Evolutionary conservation across 257 asterid species (phyloP), one percentile per base, ranked within the genome.

Genomic region (Datura wrightii): DNA sequence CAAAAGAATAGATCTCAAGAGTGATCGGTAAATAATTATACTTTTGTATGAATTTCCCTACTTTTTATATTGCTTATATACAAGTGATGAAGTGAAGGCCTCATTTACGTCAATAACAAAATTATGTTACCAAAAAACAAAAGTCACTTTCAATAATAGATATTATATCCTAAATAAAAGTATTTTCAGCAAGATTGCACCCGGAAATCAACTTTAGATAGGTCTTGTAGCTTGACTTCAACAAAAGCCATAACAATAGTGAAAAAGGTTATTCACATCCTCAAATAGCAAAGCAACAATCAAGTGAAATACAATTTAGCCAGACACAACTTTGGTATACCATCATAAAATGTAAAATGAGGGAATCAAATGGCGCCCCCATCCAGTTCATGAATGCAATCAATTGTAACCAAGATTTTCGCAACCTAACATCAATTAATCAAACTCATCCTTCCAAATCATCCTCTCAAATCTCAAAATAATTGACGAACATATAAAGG

Each of bases 381-480:
- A 76, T 24, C 82, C 82, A 53, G 24, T 24, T 55, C 31, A 50
- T 46, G 31, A 50, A 74, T 24, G 55, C 59, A 74, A 74, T 48
- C 60, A 48, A 46, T 15, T 14, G 16, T 1, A 48, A 6, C 58
- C 39, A 19, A n/a, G 80, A 44, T 46, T 10, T 5, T 72, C 10
- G 14, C 58, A 70, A 41, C 55, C 2, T 14, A 72, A 2, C 2
- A 48, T 24, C 10, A 24, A 54, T 74, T 13, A 74, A 74, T 74
- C 81, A 74, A n/a, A 46, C 59, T 74, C 46, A 31, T 31, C 19
- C 80, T n/a, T 46, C 72, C 55, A 70, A 42, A 18, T 42, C 36
- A 42, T 42, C 54, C 79, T 70, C 36, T 31, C 82, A 31, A 6
- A 76, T 50, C 62, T 50, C 82, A 50, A 76, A 16, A 50, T 50